Evolutionary conservation across 192 early-diverging fungal genomes (phyloP), one percentile per base, ranked within the genome.

Genomic region (Diversispora epigaea): DNA sequence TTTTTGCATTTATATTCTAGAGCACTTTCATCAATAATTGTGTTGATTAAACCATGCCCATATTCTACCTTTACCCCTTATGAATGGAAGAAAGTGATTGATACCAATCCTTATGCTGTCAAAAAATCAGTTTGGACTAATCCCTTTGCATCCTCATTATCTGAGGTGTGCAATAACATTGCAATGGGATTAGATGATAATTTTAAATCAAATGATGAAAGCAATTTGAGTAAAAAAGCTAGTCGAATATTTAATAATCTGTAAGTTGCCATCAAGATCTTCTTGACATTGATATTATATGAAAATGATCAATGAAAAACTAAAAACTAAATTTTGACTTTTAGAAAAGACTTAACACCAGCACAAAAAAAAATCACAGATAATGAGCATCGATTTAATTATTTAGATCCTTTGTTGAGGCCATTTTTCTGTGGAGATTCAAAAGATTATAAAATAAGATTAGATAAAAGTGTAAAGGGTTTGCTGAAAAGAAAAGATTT

Each of bases 361-460:
- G 61, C 55, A 14, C 21, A 63, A 67, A 49, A 49, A 22, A 66
- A 66, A 39, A 7, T 49, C 39, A 70, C 46, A 8, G 63, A 76
- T 43, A 56, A 47, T 40, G 46, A 75, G 39, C 74, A 76, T 39
- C 0, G 74, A 19, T 21, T 76, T 45, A 46, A 76, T 49, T 43
- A 55, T 0, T n/a, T 76, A 55, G 61, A 66, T 8, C 74, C 63
- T 15, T 50, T 76, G 71, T n/a, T 76, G 44, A 49, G 40, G 43
- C 44, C 46, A 2, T 45, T 76, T 76, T 76, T 76, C 46, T 21
- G 61, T 67, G 74, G 46, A 56, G 74, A 76, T n/a, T 55, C 71
- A n/a, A 75, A 17, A 66, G 40, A 4, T 49, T 75, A 75, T 25
- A 68, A n/a, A 14, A 68, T 76, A 25, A 5, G 46, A 67, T 76